phyloP scores from a whole-genome alignment of 352 stramenopile genomes.

The Phytophthora ramorum region DNA sequence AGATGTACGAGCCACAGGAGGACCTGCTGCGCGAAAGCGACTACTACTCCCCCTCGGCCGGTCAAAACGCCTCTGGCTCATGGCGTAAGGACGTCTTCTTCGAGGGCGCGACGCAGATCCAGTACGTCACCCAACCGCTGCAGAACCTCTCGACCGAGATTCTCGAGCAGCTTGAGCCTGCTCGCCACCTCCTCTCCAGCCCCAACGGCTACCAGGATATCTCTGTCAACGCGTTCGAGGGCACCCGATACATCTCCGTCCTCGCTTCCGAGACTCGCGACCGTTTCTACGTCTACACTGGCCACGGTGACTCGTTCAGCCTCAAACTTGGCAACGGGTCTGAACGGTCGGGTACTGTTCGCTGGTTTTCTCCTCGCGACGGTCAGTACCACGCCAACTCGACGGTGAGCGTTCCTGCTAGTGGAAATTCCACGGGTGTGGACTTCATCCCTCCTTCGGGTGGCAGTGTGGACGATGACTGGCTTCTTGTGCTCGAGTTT shows the following conservation, averaged over 20 bases:
- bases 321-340: constrained; percentile 12
- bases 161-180: constrained; percentile 22
- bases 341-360: background rate
- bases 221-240: constrained; percentile 22
- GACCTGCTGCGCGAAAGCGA: constrained; percentile 22
- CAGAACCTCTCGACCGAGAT: constrained; percentile 5
- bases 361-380: constrained; percentile 22
- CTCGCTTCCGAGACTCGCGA: constrained; percentile 16
- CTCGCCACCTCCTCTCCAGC: constrained; percentile 14
- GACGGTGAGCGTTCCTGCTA: constrained; percentile 7
- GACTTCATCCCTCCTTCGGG: constrained; percentile 20
- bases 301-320: constrained; percentile 18
- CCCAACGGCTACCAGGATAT: constrained; percentile 1
- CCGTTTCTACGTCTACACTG: constrained; percentile 20
- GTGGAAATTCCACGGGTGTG: constrained; percentile 2
- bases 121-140: constrained; percentile 26
- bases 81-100: constrained; percentile 28
- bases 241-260: constrained; percentile 32
- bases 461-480: constrained; percentile 22
- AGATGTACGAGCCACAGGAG: constrained; percentile 28
- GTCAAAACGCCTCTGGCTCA: constrained; percentile 25
- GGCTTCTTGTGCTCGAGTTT: constrained; percentile 22
- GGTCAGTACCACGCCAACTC: constrained; percentile 16
- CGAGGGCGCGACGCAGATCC: constrained; percentile 19
- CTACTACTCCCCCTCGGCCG: constrained; percentile 20